Base-by-base conservation (phyloP, 495 filamentous ascomycete species). In the Penicillium paradoxum region DNA sequence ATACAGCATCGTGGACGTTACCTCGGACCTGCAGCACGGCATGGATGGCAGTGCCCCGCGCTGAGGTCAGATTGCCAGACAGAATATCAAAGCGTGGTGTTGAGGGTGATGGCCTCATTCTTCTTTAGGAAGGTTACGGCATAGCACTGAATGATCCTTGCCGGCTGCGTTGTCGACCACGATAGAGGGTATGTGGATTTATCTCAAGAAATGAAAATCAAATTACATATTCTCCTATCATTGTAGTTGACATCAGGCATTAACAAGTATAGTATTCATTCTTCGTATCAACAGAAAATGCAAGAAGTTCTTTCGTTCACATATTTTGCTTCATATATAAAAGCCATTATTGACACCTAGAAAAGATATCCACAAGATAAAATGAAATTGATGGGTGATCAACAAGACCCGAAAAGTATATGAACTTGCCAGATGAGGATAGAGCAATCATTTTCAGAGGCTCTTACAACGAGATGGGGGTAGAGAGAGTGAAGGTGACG, bases 401-500 rank as follows among this genome's bases (percentile, higher is more conserved):
- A 51, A 43, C 38, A 25, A 32, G 18, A 41, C 25, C 13, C 6
- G 13, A 11, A 29, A 21, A 8, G 3, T 33, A 37, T 27, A 53
- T 49, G 14, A 27, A 18, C 44, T 21, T 14, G 22, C 15, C 41
- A 45, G 19, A 27, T 45, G 2, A 24, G 19, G 34, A 8, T 21
- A 25, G 24, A 11, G 30, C 25, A 18, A 33, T 17, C 3, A 13
- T 54, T n/a, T 15, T 24, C 3, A 18, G n/a, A 48, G 19, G 10
- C 33, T 46, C 27, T 55, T 64, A 75, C 30, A 76, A 51, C 14
- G 71, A 36, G 57, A 83, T 71, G 8, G 79, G 69, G 13, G 68
- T 72, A 4, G 69, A 64, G 9, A 85, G 70, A 30, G 66, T 75
- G 56, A 82, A 78, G 0, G 72, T 76, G 2, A 79, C 73, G 0